Conservation (phyloP, 2,329 filamentous ascomycete species). For the Neurospora sp. region DNA sequence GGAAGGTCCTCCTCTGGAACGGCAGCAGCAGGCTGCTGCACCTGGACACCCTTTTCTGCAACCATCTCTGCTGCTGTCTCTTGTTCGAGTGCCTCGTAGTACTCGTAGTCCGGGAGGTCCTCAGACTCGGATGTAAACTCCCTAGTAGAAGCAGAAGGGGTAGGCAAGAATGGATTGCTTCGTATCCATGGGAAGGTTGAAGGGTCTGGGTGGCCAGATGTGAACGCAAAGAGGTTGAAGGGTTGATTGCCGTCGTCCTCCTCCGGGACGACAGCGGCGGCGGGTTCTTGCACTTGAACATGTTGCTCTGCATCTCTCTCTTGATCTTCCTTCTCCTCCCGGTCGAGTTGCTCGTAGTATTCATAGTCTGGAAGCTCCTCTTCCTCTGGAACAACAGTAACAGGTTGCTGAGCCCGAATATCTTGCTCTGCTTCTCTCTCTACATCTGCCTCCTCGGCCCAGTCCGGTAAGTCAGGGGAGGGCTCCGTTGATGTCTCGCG, state of each 20-base stretch:
- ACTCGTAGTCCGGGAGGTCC: neutral
- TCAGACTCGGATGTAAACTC: neutral
- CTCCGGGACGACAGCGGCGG: neutral
- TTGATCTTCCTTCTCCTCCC: neutral
- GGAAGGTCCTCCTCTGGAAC: neutral
- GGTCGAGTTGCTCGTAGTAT: neutral
- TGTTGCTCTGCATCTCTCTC: too few species aligned
- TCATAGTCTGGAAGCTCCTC: neutral
- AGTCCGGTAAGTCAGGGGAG: rapidly evolving
- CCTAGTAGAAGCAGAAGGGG: neutral
- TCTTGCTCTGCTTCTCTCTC: too few species aligned
- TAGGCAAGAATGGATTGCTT: neutral
- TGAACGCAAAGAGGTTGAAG: too few species aligned
- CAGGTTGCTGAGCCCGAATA: too few species aligned
- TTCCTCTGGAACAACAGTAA: neutral
- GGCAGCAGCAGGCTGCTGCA: neutral
- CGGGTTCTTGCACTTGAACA: neutral
- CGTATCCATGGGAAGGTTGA: neutral
- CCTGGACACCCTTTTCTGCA: neutral
- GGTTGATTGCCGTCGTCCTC: neutral
- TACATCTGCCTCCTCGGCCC: too few species aligned
- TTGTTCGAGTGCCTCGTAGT: neutral
- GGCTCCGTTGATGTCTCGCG: neutral
- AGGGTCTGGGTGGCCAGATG: too few species aligned
- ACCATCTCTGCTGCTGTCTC: neutral